Evolutionary conservation across 2,329 filamentous ascomycete genomes (phyloP).

Genomic region (Pleomassaria siparia): DNA sequence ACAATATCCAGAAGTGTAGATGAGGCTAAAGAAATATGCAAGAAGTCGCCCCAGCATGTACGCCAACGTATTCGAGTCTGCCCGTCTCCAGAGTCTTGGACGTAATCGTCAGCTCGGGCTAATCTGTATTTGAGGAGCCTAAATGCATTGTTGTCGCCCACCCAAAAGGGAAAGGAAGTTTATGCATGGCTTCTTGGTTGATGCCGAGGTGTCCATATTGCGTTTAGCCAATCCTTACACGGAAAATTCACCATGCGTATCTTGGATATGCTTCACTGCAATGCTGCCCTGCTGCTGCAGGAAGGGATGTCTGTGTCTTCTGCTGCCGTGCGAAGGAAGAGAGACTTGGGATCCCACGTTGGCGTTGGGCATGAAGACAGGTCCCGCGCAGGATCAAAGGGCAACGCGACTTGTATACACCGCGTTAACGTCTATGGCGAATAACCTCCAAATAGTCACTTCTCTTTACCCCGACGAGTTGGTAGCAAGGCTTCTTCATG

Average conservation of each 20-base stretch:
- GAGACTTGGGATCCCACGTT: not conserved
- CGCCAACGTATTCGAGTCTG: constrained; percentile 7
- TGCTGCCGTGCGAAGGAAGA: not conserved
- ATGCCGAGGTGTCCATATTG: not conserved
- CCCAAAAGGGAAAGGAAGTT: not conserved
- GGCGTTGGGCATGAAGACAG: not conserved
- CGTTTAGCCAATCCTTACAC: not conserved
- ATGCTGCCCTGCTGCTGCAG: not conserved
- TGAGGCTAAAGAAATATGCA: not conserved
- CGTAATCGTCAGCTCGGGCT: not conserved
- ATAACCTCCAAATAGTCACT: no score
- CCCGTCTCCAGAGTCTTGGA: constrained; percentile 10
- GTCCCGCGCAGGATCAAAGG: not conserved
- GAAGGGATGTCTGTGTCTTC: not conserved
- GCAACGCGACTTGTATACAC: not conserved
- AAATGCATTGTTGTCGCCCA: constrained; percentile 7
- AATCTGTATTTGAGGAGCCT: constrained; percentile 8
- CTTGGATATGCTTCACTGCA: no score
- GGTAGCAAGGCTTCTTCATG: not conserved
- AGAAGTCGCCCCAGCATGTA: not conserved
- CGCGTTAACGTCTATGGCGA: not conserved
- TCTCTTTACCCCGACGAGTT: not conserved
- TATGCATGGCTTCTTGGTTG: not conserved
- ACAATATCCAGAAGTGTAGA: not conserved
- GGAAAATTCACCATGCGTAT: not conserved